Percentiles rank a stretch among this genome's conserved stretches.
phyloP scores from a whole-genome alignment of 495 filamentous ascomycete species.

The Neurospora discreta region DNA sequence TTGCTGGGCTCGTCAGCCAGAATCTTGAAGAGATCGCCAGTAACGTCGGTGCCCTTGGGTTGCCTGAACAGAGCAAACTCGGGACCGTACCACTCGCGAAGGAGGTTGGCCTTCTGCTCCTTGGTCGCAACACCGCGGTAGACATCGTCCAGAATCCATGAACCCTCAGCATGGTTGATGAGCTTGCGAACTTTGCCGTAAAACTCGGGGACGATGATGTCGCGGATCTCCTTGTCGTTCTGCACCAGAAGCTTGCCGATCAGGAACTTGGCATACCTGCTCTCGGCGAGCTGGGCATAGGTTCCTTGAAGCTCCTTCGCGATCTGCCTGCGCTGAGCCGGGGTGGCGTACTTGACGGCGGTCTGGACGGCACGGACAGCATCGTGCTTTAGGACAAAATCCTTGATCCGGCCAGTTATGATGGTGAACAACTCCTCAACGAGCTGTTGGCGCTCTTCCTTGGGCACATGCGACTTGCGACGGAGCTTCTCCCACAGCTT shows the following conservation, averaged over 20 bases:
- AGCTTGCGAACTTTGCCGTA: constrained; percentile 83
- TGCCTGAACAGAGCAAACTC: constrained; percentile 79
- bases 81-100: constrained; percentile 93
- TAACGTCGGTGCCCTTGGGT: constrained; percentile 33
- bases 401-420: constrained; percentile 78
- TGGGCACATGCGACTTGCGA: constrained; percentile 79
- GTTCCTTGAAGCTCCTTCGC: constrained; percentile 77
- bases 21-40: constrained; percentile 57
- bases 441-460: constrained; percentile 73
- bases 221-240: constrained; percentile 71
- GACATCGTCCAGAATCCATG: constrained; percentile 94
- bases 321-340: constrained; percentile 73
- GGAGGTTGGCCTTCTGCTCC: constrained; percentile 65
- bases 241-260: constrained; percentile 90
- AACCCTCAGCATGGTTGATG: constrained; percentile 90
- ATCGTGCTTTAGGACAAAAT: constrained; percentile 98
- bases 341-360: constrained; percentile 86
- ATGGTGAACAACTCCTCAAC: constrained; percentile 83
- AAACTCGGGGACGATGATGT: constrained; percentile 86
- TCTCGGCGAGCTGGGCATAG: constrained; percentile 77
- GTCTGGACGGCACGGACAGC: constrained; percentile 91
- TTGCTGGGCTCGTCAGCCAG: constrained; percentile 71
- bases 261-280: constrained; percentile 92
- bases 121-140: constrained; percentile 77
- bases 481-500: constrained; percentile 93